phyloP scores from a whole-genome alignment of 306 rosid genomes.

The Dalbergia oliveri region DNA sequence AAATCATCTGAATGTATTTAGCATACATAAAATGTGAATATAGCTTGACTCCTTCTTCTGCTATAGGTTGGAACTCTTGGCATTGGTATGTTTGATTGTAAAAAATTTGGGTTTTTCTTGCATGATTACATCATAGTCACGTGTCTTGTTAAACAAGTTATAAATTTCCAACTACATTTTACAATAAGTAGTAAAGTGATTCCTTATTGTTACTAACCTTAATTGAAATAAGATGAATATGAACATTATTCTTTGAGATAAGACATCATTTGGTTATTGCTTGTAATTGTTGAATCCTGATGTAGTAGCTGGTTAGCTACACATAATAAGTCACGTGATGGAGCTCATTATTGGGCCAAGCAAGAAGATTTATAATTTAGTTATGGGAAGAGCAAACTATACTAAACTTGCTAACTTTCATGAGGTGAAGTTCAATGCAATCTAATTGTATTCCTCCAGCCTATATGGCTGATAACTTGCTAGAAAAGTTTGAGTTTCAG shows the following conservation, averaged over 20 bases:
- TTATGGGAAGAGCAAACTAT: conserved; percentile 91
- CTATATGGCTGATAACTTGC: conserved; percentile 33
- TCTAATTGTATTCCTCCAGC: conserved; percentile 9
- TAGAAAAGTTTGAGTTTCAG: conserved; percentile 28
- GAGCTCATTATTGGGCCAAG: conserved; percentile 82
- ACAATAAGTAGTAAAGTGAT: not conserved
- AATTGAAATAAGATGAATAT: conserved; percentile 21
- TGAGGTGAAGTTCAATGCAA: conserved; percentile 64
- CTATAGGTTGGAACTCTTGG: conserved; percentile 83
- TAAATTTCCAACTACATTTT: conserved; percentile 8
- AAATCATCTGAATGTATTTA: not conserved
- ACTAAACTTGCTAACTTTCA: conserved; percentile 98
- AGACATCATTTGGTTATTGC: conserved; percentile 14
- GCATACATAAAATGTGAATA: conserved; percentile 15
- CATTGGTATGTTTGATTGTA: conserved; percentile 62
- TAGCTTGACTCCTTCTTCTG: not conserved
- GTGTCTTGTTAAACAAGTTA: not conserved
- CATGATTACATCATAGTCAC: not conserved
- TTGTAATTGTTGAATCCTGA: conserved; percentile 24
- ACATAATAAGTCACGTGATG: conserved; percentile 79
- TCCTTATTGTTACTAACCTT: conserved; percentile 2
- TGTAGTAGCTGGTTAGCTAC: conserved; percentile 91
- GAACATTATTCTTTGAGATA: conserved; percentile 1
- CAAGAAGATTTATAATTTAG: conserved; percentile 84
- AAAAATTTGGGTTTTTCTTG: conserved; percentile 19